Evolutionary conservation across 2,329 filamentous ascomycete genomes (phyloP), one percentile per base, ranked within the genome.

Genomic region (Xylogone sp.): DNA sequence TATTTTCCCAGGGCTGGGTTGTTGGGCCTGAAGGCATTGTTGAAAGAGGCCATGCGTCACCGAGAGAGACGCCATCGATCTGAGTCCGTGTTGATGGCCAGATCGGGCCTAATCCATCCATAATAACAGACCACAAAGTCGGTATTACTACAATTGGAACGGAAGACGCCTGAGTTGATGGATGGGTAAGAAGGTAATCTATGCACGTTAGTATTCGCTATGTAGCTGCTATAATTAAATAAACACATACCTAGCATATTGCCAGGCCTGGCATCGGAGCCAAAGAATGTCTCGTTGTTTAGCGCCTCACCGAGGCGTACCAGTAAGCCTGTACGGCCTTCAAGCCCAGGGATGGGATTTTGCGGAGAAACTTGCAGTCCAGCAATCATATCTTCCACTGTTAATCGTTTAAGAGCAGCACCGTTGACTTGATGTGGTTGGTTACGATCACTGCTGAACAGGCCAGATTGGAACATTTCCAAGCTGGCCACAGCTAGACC

Each of bases 141-240:
- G 92, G 90, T 12, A 97, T 75, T 10, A 88, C 82, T 43, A 97
- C 84, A 56, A 97, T 90, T 1, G 93, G 90, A 45, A 91, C 88
- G 1, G 91, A 95, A 1, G 90, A 89, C 13, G 90, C 90, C 65
- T 93, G 87, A 4, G 93, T 97, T 2, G 90, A 87, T 1, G 92
- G 89, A 65, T 97, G 94, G 2, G 88, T 88, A 39, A 97, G 81
- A n/a, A 97, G 82, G 66, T 96, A 92, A 69, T 97, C 93, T 92
- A 61, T 27, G 4, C 6, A 39, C 8, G 34, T 39, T 39, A 21
- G 39, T n/a, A 53, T 60, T 54, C 62, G 62, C 49, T 64, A 56
- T 51, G 60, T 43, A 54, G 21, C 7, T 22, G 24, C n/a, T 58
- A 43, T 21, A 18, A 21, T 12, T 24, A 42, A 34, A n/a, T 10